Evolutionary conservation across 2,329 filamentous ascomycete genomes (phyloP), one percentile per base, ranked within the genome.

Genomic region (Pezicula rhizophila): DNA sequence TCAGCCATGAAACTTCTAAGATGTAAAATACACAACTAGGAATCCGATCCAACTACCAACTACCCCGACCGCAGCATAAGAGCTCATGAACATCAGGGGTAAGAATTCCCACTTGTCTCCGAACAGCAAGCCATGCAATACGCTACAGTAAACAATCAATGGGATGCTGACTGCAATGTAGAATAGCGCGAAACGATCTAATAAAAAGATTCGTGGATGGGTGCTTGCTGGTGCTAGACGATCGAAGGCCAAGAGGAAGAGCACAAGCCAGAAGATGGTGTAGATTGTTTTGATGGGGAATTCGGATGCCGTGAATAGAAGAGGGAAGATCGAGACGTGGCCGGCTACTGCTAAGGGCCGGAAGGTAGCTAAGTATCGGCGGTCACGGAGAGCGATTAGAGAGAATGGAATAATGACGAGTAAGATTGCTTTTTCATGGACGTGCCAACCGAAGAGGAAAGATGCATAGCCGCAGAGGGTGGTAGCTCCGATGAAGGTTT

Each of bases 361-460:
- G 70, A 97, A 99, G 1, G 92, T 92, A 50, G 89, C 85, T 28
- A 97, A 82, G 64, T 96, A 91, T 23, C 93, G 84, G 45, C 93
- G 82, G 66, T 97, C 91, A 65, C 86, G 87, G 45, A 97, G 79
- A 0, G 92, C 91, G 52, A 97, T 85, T 52, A 99, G 78, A 58
- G 88, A 95, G 73, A 97, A 97, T 0, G 93, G 93, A 43, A 97
- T 87, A 57, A 99, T 90, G 63, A 97, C 86, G 17, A 97, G 79
- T 18, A 99, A 78, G 49, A 99, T 87, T 1, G 93, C 93, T 69
- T 99, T 99, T 65, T 99, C 93, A 61, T 99, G 93, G 8, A 99
- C 93, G 64, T 99, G 93, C 90, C 92, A 99, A 49, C 93, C 92
- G 60, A 97, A 97, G 8, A 99, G 77, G 70, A 99, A 99, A 0